Evolutionary conservation across 1,284 basidiomycete genomes (phyloP), one percentile per base, ranked within the genome.

Genomic region (Paramarasmius palmivorus): DNA sequence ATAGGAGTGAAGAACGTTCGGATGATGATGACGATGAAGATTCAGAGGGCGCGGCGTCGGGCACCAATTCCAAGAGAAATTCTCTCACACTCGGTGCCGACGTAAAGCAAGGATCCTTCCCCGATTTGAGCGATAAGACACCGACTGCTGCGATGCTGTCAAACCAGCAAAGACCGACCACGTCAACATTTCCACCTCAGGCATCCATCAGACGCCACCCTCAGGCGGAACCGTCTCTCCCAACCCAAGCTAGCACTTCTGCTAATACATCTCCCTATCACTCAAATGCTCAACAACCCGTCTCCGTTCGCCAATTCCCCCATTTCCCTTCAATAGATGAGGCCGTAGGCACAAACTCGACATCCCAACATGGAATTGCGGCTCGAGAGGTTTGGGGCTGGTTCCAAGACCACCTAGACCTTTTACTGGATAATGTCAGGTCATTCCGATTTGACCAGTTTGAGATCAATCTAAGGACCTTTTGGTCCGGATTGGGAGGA

Each of bases 21-120:
- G 90, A 90, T 59, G 89, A 91, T 37, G 89, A 92, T 45, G 90
- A 92, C 0, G 89, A 92, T 51, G 89, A 91, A 7, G 90, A 91
- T 60, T 90, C 88, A 2, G 89, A 90, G 62, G 86, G 79, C 29
- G 77, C 75, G 37, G 83, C 73, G 58, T 87, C 84, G n/a, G 82
- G 76, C 15, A 71, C 75, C 38, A 76, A 73, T 8, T 88, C 88
- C 19, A 90, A 90, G 66, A 80, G 89, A 35, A 89, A 86, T 65
- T 90, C 88, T 20, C 73, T 91, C 49, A 76, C 79, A 32, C 76
- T 90, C 53, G 74, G 79, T 39, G 80, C 78, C 46, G 86, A 88
- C 53, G 74, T 81, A 57, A 88, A 90, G 68, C 74, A 75, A 49
- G 74, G 5, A 67, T 69, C 34, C 63, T 79, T 48, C 85, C 83